Percentiles rank a stretch among this genome's conserved stretches.
These are phyloP conservation scores for Zasmidium angulare DNA, from an alignment of 2,329 filamentous ascomycete genomes.

Conservation along the genomic window DNA sequence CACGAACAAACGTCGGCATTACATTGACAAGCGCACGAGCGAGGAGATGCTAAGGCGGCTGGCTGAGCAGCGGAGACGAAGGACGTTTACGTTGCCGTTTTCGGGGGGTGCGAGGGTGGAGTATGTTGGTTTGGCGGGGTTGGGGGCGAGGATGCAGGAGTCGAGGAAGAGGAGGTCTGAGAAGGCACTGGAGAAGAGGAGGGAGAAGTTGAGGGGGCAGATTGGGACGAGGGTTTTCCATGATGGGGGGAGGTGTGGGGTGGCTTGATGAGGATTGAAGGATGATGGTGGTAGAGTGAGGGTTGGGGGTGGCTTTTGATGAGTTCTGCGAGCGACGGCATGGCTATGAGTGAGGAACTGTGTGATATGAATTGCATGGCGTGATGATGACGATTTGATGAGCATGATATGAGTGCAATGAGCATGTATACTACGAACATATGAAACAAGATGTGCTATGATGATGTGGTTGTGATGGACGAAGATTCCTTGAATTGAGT, in stretches of 20 bases:
- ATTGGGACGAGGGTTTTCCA: constrained; percentile 39
- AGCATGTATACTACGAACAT: no score
- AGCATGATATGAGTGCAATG: no score
- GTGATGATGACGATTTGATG: no score
- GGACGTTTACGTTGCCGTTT: constrained; percentile 25
- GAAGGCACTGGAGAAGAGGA: constrained; percentile 51
- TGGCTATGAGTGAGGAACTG: no score
- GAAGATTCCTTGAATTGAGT: no score
- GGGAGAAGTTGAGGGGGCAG: constrained; percentile 54
- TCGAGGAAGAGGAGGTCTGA: constrained; percentile 45
- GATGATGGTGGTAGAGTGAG: no score
- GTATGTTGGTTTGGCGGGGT: constrained; percentile 51
- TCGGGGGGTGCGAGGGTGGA: constrained; percentile 46
- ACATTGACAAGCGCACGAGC: constrained; percentile 34
- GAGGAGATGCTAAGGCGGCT: constrained; percentile 24
- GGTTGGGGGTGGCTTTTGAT: no score
- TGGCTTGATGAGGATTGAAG: background rate
- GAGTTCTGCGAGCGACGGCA: no score
- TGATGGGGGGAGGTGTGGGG: constrained; percentile 4
- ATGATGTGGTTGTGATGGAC: no score
- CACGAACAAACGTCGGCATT: constrained; percentile 44
- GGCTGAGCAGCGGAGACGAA: constrained; percentile 12
- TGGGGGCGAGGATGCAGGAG: constrained; percentile 50
- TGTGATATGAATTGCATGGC: no score
- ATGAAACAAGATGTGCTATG: no score